Evolutionary conservation across 208 protist species (phyloP), one percentile per base, ranked within the genome.

Genomic region (Wallacemonas sp.): DNA sequence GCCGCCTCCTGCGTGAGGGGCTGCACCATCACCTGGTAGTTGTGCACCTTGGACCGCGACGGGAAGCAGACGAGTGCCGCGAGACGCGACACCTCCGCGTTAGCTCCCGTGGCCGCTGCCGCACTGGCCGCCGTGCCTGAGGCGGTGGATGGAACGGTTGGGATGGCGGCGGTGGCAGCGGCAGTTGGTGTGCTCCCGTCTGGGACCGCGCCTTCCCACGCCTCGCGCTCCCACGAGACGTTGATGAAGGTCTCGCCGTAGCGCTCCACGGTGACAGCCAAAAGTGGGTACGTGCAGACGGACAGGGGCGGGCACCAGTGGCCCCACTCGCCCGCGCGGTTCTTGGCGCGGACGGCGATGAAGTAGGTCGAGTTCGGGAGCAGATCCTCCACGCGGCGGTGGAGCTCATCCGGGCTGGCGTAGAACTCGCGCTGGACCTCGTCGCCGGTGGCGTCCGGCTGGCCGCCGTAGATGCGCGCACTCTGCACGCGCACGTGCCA

Each of bases 201-300:
- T 17, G 49, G 0, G 30, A 47, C 32, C 16, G 19, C 47, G 62
- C 62, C 65, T 56, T 65, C 46, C 26, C 62, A 67, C 32, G 55
- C 32, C 43, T 85, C 86, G n/a, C 92, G 81, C 52, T 64, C 63
- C 90, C 92, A 97, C 4, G 69, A 72, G 19, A 96, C 57, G 62
- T 87, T 72, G 46, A 95, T 72, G 65, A 95, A 96, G 11, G 89
- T 94, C 72, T 97, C 93, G 1, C 90, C 92, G 16, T 90, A 68
- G 52, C 69, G 77, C 36, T 89, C 79, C 19, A 94, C 75, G 23
- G 56, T 60, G 12, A 90, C 65, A 24, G 70, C 68, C 24, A 97
- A 76, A 54, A 94, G 78, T 41, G 90, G 90, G 56, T 83, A 87
- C 43, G 93, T 96, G 12, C 74, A 63, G 14, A 94, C 76, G 26